Base-by-base conservation (phyloP, 225 moss, liverwort and hornwort genomes). In the Marchantia paleacea region DNA sequence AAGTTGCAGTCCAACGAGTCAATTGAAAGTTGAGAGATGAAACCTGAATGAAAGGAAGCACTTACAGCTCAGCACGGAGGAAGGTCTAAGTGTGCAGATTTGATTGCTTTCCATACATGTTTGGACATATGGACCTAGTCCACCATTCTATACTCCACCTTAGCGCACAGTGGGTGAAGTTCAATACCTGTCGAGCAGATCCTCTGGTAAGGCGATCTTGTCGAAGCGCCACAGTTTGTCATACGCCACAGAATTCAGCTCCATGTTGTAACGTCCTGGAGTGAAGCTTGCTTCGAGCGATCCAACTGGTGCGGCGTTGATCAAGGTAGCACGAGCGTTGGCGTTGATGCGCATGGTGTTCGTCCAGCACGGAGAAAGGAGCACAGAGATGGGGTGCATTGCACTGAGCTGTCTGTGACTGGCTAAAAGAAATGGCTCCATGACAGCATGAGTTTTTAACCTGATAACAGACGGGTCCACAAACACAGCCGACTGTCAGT, bases 381-480 rank as follows among this genome's bases (percentile, higher is more conserved):
- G 72, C 30, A 31, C n/a, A 31, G 7, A 52, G 48, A 72, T 72
- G 15, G 72, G 72, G 72, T 72, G 72, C 28, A 72, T 31, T 11
- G 51, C 28, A n/a, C 72, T 72, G 29, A 72, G 39, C 14, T 72
- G 28, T 28, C 72, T 28, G 16, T 22, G 1, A 19, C 29, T 72
- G 39, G 72, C 72, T 8, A 72, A 30, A 14, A 52, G 16, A 72
- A 72, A 30, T 14, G 72, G 72, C 39, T 72, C 72, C 16, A 72
- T 16, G 18, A 72, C 72, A 14, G 72, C 72, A 52, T 72, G 72
- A 30, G 72, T 48, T 16, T 19, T 30, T n/a, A 72, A 30, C 72
- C 72, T 72, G 57, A 55, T 12, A 57, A 13, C 57, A 57, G 19
- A 28, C 73, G 0, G 84, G 30, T 82, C 90, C 83, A 76, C 3